phyloP scores from a whole-genome alignment of 2,329 filamentous ascomycete genomes.

The Aspergillus sp. region DNA sequence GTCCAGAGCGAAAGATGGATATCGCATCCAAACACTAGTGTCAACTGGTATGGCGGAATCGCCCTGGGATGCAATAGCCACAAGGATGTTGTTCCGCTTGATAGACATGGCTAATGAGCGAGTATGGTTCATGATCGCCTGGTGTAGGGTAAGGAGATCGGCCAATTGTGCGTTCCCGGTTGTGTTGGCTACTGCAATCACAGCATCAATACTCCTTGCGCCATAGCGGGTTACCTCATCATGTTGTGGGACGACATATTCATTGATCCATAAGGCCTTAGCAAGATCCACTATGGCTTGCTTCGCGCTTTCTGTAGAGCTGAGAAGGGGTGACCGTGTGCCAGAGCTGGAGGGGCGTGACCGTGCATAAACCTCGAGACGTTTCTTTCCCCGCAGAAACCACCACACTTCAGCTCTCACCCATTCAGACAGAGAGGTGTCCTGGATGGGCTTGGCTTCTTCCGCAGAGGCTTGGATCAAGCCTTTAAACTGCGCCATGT shows the following conservation, averaged over 20 bases:
- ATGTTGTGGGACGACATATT: constrained; percentile 43
- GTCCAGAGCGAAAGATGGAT: constrained; percentile 72
- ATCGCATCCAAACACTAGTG: constrained; percentile 77
- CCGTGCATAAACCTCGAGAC: constrained; percentile 71
- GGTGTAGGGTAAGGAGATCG: constrained; percentile 53
- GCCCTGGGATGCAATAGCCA: constrained; percentile 61
- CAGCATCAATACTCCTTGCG: constrained; percentile 39
- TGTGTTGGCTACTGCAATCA: constrained; percentile 44
- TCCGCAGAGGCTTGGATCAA: constrained; percentile 79
- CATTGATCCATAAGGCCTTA: constrained; percentile 80
- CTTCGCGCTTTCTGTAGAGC: constrained; percentile 52
- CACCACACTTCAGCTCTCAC: constrained; percentile 79
- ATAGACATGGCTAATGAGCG: constrained; percentile 78
- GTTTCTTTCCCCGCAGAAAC: constrained; percentile 79
- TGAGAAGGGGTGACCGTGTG: constrained; percentile 47
- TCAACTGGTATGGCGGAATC: constrained; percentile 75
- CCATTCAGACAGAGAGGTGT: constrained; percentile 66
- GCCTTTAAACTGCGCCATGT: constrained; percentile 72
- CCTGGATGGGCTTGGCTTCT: constrained; percentile 65
- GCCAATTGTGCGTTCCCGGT: constrained; percentile 49
- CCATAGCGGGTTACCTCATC: constrained; percentile 44
- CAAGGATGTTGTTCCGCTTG: constrained; percentile 78
- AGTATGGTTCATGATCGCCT: constrained; percentile 64
- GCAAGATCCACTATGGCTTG: constrained; percentile 85
- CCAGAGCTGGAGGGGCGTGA: constrained; percentile 60